Evolutionary conservation across 768 basidiomycete species (phyloP).

Genomic region (Lactifluus echinatus): DNA sequence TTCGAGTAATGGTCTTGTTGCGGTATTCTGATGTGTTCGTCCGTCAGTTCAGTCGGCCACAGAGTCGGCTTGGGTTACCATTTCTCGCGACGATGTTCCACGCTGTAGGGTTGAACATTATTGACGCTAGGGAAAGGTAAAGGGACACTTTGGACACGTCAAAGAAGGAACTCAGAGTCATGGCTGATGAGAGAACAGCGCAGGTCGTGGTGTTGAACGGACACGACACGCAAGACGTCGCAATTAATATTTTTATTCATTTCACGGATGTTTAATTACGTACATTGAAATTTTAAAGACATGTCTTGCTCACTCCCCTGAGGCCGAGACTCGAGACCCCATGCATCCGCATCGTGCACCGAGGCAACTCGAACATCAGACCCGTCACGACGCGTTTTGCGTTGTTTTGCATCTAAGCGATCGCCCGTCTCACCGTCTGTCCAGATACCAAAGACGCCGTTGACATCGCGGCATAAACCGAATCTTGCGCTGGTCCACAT

Average conservation of each 20-base stretch:
- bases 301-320: no score
- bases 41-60: slow-evolving; percentile 28
- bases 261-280: no score
- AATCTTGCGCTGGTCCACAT: no score
- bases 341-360: no score
- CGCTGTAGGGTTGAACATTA: slow-evolving; percentile 85
- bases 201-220: slow-evolving; percentile 4
- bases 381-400: no score
- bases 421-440: no score
- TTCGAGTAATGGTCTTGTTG: slow-evolving; percentile 79
- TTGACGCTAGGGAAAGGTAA: slow-evolving; percentile 53
- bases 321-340: no score
- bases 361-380: no score
- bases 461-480: no score
- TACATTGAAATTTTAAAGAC: no score
- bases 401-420: no score
- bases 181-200: slow-evolving; percentile 17
- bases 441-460: no score
- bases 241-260: neutral
- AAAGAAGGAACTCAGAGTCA: slow-evolving; percentile 31
- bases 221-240: neutral
- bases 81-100: slow-evolving; percentile 96
- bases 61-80: slow-evolving; percentile 50
- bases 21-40: slow-evolving; percentile 46
- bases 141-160: slow-evolving; percentile 62